Base-by-base conservation (phyloP, 2,329 filamentous ascomycete genomes). In the Aureobasidium lini region DNA sequence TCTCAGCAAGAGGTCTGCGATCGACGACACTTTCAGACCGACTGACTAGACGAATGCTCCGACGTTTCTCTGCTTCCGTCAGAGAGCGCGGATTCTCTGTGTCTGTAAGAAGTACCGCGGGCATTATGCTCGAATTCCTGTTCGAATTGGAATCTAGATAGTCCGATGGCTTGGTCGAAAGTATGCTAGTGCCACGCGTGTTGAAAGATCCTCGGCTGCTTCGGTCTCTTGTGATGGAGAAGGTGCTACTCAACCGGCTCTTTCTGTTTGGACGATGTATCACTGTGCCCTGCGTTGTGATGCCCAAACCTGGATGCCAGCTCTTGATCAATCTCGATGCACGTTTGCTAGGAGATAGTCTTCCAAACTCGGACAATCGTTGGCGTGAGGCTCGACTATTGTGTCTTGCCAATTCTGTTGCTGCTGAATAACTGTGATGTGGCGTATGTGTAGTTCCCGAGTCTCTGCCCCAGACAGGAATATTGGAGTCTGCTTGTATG, bases 351-450 rank as follows among this genome's bases (percentile, higher is more conserved):
- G 69, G 67, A 32, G 69, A 71, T 4, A 64, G 46, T 13, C 65
- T 63, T 15, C 69, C 70, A 11, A 67, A 64, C 18, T 64, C 64
- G 36, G 74, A 75, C 2, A 66, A 62, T 37, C 71, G 65, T 9
- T 42, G 46, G 4, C 46, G 57, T n/a, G 57, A 59, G 5, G 29
- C 48, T 29, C 37, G 37, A 23, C 48, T 59, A 23, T 53, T 59
- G 11, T 37, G 46, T 44, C 57, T 37, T 11, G 72, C 70, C 39
- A 76, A 69, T 56, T 75, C 72, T 15, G 73, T 72, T 5, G 75
- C 69, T 13, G 75, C 69, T 15, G 72, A 75, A 68, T 77, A 77
- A 57, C 74, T 76, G 52, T 76, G 72, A 57, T 73, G 71, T 6
- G 74, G 73, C 23, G 68, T 71, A 61, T 75, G 72, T 34, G 72